A percentile compares a stretch with the other conserved stretches of the same genome.
phyloP scores from a whole-genome alignment of 2,329 filamentous ascomycete genomes.

The Intubia oerlemansii region DNA sequence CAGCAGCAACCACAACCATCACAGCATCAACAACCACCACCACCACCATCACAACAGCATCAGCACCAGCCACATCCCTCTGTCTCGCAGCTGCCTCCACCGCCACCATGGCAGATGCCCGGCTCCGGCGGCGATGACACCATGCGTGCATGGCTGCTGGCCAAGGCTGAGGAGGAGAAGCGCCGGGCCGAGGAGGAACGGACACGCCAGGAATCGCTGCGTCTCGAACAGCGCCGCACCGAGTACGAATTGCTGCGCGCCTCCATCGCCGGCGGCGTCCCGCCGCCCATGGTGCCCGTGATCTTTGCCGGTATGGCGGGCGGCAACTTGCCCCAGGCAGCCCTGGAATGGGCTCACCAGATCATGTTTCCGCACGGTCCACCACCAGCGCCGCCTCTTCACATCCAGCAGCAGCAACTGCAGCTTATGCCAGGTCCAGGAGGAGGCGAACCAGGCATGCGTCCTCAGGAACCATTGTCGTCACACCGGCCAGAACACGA shows the following conservation, averaged over 20 bases:
- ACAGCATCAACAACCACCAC: slow-evolving; percentile 1
- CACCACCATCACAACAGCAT: neutral
- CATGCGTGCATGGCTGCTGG: slow-evolving; percentile 49
- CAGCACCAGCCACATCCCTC: neutral
- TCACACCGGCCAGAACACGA: neutral
- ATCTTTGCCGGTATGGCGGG: slow-evolving; percentile 55
- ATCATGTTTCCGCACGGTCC: slow-evolving; percentile 27
- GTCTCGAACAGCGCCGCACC: slow-evolving; percentile 49
- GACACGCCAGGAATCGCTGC: slow-evolving; percentile 39
- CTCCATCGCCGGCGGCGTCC: slow-evolving; percentile 47
- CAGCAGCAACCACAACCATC: neutral
- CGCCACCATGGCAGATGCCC: slow-evolving; percentile 19
- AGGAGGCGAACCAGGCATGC: too few species aligned
- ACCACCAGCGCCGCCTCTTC: slow-evolving; percentile 13
- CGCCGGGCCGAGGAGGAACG: slow-evolving; percentile 56
- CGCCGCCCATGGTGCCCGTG: slow-evolving; percentile 51
- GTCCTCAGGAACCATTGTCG: too few species aligned
- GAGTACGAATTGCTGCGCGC: slow-evolving; percentile 53
- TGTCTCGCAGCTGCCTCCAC: slow-evolving; percentile 8
- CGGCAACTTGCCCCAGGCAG: slow-evolving; percentile 34
- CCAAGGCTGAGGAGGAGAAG: slow-evolving; percentile 53
- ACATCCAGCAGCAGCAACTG: slow-evolving; percentile 9
- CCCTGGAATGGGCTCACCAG: slow-evolving; percentile 48
- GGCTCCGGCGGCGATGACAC: slow-evolving; percentile 37
- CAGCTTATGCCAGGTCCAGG: neutral